Percentiles rank a stretch among this genome's conserved stretches.
Conservation (phyloP, 2,329 filamentous ascomycete genomes). For the Sporothrix protearum region DNA sequence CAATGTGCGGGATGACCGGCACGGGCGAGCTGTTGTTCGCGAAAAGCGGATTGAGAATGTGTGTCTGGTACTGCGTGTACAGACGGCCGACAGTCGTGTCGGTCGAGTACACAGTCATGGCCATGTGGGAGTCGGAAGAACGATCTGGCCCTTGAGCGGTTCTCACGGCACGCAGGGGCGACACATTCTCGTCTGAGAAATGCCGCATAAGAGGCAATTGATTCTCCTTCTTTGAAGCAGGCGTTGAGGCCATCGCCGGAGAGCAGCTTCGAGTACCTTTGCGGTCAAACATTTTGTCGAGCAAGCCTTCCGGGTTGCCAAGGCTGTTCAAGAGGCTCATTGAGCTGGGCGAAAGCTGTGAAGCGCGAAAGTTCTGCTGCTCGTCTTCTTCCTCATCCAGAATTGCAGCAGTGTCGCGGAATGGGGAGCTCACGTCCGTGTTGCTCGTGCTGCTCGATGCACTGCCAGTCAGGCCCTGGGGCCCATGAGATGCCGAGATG, state of each 20-base stretch:
- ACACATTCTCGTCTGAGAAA: not conserved
- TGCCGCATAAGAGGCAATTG: not conserved
- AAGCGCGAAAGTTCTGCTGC: not conserved
- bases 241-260: not conserved
- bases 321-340: not conserved
- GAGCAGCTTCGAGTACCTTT: constrained; percentile 2
- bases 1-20: not conserved
- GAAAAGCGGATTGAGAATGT: constrained; percentile 15
- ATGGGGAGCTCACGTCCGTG: not conserved
- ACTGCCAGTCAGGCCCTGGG: not conserved
- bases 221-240: not conserved
- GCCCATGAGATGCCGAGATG: constrained; percentile 18
- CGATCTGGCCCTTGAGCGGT: not conserved
- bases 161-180: not conserved
- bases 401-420: constrained; percentile 8
- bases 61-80: constrained; percentile 34
- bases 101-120: constrained; percentile 27
- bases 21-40: constrained; percentile 7
- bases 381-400: not conserved
- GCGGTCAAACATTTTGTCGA: constrained; percentile 14
- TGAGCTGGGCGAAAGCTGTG: constrained; percentile 1
- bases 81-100: constrained; percentile 37
- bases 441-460: not conserved
- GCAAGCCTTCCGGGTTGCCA: constrained; percentile 7
- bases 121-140: constrained; percentile 17